Conservation (phyloP, 2,329 filamentous ascomycete species). For the Fusarium paranaense region DNA sequence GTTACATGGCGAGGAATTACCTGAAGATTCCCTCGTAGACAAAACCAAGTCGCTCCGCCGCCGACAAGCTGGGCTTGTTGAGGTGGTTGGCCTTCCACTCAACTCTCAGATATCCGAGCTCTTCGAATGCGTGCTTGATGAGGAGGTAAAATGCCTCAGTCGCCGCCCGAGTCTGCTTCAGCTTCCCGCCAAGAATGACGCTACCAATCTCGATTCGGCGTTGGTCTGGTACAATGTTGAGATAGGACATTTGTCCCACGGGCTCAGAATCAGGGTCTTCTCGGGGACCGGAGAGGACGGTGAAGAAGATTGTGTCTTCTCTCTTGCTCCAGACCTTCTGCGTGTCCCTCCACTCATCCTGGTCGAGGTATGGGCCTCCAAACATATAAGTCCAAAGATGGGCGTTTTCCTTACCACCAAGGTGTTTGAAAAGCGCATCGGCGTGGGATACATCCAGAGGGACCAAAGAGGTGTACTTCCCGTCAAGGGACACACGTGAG, state of each 20-base stretch:
- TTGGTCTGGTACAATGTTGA: slow-evolving; percentile 61
- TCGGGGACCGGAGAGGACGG: slow-evolving; percentile 52
- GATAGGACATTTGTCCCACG: slow-evolving; percentile 56
- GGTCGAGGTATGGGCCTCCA: slow-evolving; percentile 35
- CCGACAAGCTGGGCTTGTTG: slow-evolving; percentile 65
- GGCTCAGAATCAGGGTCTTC: slow-evolving; percentile 45
- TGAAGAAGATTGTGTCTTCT: slow-evolving; percentile 56
- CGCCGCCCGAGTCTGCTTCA: slow-evolving; percentile 66
- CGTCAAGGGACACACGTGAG: slow-evolving; percentile 39
- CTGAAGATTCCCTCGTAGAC: slow-evolving; percentile 69
- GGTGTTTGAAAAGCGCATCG: slow-evolving; percentile 45
- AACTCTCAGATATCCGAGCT: slow-evolving; percentile 65
- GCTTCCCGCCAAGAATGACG: slow-evolving; percentile 60
- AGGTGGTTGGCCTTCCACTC: slow-evolving; percentile 74
- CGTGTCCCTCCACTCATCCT: slow-evolving; percentile 29
- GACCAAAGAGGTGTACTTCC: slow-evolving; percentile 47
- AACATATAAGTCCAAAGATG: slow-evolving; percentile 52
- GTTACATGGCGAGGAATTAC: slow-evolving; percentile 13
- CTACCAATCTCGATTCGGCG: slow-evolving; percentile 68
- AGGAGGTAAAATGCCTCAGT: slow-evolving; percentile 70
- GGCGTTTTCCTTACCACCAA: slow-evolving; percentile 48
- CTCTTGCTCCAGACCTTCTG: slow-evolving; percentile 42
- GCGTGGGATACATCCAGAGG: slow-evolving; percentile 45
- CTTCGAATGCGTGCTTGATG: slow-evolving; percentile 63
- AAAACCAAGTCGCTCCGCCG: slow-evolving; percentile 70